These are phyloP conservation scores for Kalmusia sp. DNA, from an alignment of 2,329 filamentous ascomycete genomes.

Conservation along the genomic window DNA sequence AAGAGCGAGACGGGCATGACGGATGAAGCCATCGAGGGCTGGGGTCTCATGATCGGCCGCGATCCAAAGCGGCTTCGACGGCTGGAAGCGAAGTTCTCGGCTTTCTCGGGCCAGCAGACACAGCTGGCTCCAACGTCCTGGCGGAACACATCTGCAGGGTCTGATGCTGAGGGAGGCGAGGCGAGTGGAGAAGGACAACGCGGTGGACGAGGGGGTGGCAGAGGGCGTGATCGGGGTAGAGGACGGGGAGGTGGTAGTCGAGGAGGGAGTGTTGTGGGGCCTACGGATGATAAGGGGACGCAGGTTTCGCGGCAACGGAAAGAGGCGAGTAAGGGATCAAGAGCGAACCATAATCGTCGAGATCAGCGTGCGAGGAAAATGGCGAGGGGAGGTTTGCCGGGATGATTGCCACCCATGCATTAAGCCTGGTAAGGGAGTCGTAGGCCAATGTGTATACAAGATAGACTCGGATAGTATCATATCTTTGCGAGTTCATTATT, in stretches of 20 bases:
- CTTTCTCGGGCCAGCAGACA: constrained; percentile 71
- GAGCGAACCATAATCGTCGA: constrained; percentile 86
- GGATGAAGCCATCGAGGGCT: constrained; percentile 93
- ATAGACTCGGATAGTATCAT: too few species aligned
- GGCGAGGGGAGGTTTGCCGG: constrained; percentile 62
- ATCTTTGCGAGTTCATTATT: too few species aligned
- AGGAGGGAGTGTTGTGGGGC: constrained; percentile 66
- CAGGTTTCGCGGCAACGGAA: constrained; percentile 76
- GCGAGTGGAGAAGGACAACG: constrained; percentile 51
- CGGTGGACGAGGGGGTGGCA: constrained; percentile 55
- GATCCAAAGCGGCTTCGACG: constrained; percentile 72
- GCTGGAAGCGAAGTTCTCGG: constrained; percentile 73
- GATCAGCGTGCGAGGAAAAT: constrained; percentile 71
- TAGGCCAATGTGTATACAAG: too few species aligned
- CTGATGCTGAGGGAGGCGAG: constrained; percentile 63
- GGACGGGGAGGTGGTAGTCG: constrained; percentile 44
- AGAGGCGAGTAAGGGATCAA: constrained; percentile 80
- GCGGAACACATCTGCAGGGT: constrained; percentile 58
- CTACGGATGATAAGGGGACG: constrained; percentile 73
- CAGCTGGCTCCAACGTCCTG: constrained; percentile 71
- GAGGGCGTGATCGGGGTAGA: constrained; percentile 45
- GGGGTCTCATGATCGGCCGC: constrained; percentile 83
- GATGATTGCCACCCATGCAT: constrained; percentile 27
- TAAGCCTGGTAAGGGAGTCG: too few species aligned
- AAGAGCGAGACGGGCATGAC: constrained; percentile 85